phyloP scores from a whole-genome alignment of 768 basidiomycete genomes.

The Neoboletus magnificus region DNA sequence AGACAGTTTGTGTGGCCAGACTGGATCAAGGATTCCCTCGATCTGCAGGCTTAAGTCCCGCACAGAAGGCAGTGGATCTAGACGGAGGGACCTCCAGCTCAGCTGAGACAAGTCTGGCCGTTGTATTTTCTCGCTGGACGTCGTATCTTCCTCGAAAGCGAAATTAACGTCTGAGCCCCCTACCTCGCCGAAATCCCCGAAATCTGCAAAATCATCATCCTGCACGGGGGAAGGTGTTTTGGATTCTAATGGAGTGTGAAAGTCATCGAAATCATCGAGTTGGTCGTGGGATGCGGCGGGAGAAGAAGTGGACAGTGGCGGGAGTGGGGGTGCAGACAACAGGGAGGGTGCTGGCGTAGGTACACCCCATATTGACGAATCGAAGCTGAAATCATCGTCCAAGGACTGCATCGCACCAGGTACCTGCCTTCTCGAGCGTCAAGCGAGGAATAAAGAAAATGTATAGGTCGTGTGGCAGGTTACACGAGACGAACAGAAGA shows the following conservation, averaged over 20 bases:
- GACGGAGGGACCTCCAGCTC: slow-evolving; percentile 58
- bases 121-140: slow-evolving; percentile 11
- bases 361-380: slow-evolving; percentile 70
- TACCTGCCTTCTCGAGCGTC: background rate
- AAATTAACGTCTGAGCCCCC: slow-evolving; percentile 40
- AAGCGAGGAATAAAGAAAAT: background rate
- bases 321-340: slow-evolving; percentile 24
- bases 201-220: slow-evolving; percentile 84
- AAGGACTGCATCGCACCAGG: slow-evolving; percentile 34
- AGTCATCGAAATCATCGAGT: slow-evolving; percentile 53
- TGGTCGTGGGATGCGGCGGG: slow-evolving; percentile 32
- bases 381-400: slow-evolving; percentile 73
- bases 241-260: slow-evolving; percentile 48
- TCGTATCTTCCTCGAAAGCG: slow-evolving; percentile 32
- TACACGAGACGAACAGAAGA: background rate
- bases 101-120: slow-evolving; percentile 40
- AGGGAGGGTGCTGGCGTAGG: slow-evolving; percentile 35
- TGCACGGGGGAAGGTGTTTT: slow-evolving; percentile 36
- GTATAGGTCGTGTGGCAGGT: slow-evolving; percentile 10
- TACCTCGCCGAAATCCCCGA: slow-evolving; percentile 81
- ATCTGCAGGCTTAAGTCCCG: slow-evolving; percentile 59
- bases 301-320: slow-evolving; percentile 23
- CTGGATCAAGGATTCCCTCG: slow-evolving; percentile 58
- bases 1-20: slow-evolving; percentile 58
- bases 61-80: slow-evolving; percentile 63